phyloP scores from a whole-genome alignment of 495 filamentous ascomycete genomes.

The Penicillium argentinense region DNA sequence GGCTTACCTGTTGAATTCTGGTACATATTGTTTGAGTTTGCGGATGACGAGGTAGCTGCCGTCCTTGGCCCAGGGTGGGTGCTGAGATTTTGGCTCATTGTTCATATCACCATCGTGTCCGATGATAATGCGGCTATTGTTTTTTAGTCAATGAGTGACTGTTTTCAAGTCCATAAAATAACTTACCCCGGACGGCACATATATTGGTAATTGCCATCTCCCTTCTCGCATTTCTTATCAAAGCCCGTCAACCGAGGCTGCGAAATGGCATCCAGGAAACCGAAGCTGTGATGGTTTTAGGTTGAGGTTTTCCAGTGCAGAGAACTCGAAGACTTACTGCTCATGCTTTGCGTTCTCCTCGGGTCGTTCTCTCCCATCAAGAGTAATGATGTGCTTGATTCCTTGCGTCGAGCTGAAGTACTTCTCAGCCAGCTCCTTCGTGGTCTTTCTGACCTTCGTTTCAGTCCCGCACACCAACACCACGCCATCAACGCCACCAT shows the following conservation, averaged over 20 bases:
- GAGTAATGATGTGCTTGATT: constrained; percentile 1
- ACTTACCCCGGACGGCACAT: constrained; percentile 5
- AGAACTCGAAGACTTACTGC: constrained; percentile 9
- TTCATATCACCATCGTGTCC: constrained; percentile 11
- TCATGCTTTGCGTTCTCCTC: constrained; percentile 4
- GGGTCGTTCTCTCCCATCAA: constrained; percentile 6
- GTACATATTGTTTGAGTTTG: constrained; percentile 37
- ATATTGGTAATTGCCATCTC: constrained; percentile 35
- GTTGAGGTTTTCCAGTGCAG: neutral
- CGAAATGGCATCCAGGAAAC: constrained; percentile 19
- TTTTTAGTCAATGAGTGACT: neutral
- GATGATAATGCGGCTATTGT: constrained; percentile 4
- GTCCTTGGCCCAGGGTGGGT: constrained; percentile 14
- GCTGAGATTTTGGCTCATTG: neutral
- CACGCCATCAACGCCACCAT: constrained; percentile 8
- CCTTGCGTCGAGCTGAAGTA: constrained; percentile 4
- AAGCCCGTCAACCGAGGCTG: constrained; percentile 18
- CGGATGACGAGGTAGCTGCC: constrained; percentile 25
- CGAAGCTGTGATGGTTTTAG: constrained; percentile 1
- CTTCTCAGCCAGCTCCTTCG: neutral
- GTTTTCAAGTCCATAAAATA: neutral
- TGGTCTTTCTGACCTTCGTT: neutral
- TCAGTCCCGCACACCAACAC: constrained; percentile 7
- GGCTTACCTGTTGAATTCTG: constrained; percentile 24
- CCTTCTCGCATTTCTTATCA: constrained; percentile 18